Base-by-base conservation (phyloP, 2,329 filamentous ascomycete genomes). In the Fragosphaeria purpurea region DNA sequence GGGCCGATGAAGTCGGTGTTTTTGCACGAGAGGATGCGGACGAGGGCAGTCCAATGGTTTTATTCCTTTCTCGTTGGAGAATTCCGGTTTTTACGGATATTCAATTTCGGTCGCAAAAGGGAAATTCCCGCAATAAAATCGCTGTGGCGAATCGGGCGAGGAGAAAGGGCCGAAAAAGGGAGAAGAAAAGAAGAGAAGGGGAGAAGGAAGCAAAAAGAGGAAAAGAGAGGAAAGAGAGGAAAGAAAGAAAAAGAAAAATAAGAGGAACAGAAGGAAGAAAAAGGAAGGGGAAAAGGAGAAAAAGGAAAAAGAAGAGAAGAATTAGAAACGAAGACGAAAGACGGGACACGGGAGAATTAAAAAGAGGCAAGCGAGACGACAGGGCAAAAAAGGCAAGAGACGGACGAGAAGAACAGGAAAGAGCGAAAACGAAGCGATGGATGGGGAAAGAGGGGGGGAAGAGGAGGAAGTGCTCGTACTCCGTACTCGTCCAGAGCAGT, bases 281-380 rank as follows among this genome's bases (percentile, higher is more conserved):
- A 41, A 39, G 35, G 48, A 50, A 37, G 41, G 39, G 46, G 50
- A 52, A 40, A 47, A 44, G 47, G 46, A n/a, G 35, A 37, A 6
- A 48, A 34, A 31, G 30, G 34, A 12, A 5, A 30, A 46, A 46
- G 13, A 33, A 44, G 38, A 44, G 10, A 37, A 11, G 39, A 39
- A 47, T 11, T 13, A 22, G 22, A 43, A 43, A 40, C 6, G 1
- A 41, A 47, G 4, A 32, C 13, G 7, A 47, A 41, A 42, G 44
- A 12, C 37, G 45, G 35, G 35, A 37, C 7, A 37, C 1, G 35
- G 35, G 11, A 11, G 11, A 11, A 37, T 41, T 37, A 31, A 50
- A 47, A 37, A 41, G 35, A 35, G 48, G 46, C n/a, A 13, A 42
- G n/a, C n/a, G 22, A 22, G 41, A 42, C 13, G 41, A 42, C 9